These are phyloP conservation scores for Crucibulum laeve DNA, from an alignment of 768 basidiomycete genomes.

Conservation along the genomic window DNA sequence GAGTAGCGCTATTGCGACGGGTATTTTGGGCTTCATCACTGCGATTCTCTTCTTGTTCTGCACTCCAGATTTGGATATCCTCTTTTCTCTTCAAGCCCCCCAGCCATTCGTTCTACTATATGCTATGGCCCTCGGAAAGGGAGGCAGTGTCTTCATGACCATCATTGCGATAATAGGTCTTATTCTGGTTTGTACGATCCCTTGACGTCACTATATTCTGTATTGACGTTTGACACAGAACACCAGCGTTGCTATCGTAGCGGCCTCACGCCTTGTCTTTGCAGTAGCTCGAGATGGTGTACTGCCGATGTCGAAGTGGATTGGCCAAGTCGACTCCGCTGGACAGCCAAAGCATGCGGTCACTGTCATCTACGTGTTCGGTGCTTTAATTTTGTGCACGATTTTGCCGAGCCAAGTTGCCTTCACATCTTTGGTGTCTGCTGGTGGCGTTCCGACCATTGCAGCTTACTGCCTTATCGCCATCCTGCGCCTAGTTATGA, in stretches of 20 bases:
- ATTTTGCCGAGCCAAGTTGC: slow-evolving; percentile 89
- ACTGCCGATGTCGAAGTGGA: slow-evolving; percentile 79
- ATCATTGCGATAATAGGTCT: slow-evolving; percentile 80
- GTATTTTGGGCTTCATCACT: slow-evolving; percentile 72
- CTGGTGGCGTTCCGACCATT: slow-evolving; percentile 81
- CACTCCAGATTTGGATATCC: slow-evolving; percentile 69
- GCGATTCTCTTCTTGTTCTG: slow-evolving; percentile 83
- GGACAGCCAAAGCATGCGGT: slow-evolving; percentile 85
- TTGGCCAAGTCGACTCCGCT: slow-evolving; percentile 62
- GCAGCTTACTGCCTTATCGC: slow-evolving; percentile 86
- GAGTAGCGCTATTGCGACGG: slow-evolving; percentile 72
- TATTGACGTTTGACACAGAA: slow-evolving; percentile 42
- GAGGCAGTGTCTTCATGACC: slow-evolving; percentile 84
- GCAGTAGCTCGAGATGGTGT: slow-evolving; percentile 95
- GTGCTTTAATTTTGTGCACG: slow-evolving; percentile 71
- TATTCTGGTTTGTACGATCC: slow-evolving; percentile 54
- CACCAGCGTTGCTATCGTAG: slow-evolving; percentile 84
- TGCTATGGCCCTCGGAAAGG: slow-evolving; percentile 75
- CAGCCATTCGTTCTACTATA: slow-evolving; percentile 93
- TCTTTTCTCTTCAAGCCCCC: slow-evolving; percentile 76
- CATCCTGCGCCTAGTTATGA: slow-evolving; percentile 70
- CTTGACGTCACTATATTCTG: background rate
- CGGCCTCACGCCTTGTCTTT: slow-evolving; percentile 83
- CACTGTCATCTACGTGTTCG: slow-evolving; percentile 82
- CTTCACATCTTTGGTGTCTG: slow-evolving; percentile 87